Evolutionary conservation across 768 basidiomycete genomes (phyloP).

Genomic region (Trametes gibbosa): DNA sequence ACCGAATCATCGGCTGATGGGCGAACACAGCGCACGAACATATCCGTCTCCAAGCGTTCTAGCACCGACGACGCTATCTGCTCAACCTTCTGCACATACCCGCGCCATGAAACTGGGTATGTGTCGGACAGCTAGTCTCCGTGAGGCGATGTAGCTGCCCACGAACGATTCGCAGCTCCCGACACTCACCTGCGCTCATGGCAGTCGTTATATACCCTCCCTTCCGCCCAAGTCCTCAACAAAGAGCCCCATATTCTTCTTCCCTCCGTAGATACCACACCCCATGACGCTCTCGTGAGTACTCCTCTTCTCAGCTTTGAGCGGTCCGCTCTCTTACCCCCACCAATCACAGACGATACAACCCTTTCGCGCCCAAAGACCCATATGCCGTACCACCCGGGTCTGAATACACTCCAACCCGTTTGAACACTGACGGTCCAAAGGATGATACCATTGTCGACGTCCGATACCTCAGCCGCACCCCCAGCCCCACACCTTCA

Average conservation of each 20-base stretch:
- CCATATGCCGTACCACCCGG: not conserved
- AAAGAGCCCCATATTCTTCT: too few relatives aligned
- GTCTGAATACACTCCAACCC: not conserved
- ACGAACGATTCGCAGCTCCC: too few relatives aligned
- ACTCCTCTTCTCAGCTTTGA: too few relatives aligned
- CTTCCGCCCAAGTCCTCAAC: not conserved
- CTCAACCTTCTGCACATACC: not conserved
- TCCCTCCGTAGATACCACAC: too few relatives aligned
- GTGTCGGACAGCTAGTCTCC: too few relatives aligned
- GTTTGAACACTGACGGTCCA: not conserved
- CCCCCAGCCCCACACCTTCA: conserved; percentile 5
- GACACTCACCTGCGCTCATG: not conserved
- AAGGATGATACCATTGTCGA: conserved; percentile 5
- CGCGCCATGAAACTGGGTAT: not conserved
- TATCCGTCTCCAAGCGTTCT: too few relatives aligned
- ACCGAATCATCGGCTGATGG: too few relatives aligned
- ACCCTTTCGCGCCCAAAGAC: not conserved
- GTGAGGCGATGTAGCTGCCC: too few relatives aligned
- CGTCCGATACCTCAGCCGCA: conserved; percentile 3
- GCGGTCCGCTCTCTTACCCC: too few relatives aligned
- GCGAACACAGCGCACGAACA: too few relatives aligned
- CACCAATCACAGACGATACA: too few relatives aligned
- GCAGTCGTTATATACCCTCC: not conserved
- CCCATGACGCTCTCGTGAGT: not conserved
- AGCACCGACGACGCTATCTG: too few relatives aligned